Percentiles rank a stretch among this genome's conserved stretches.
Conservation (phyloP, 768 basidiomycete species). For the Tricholoma sp. region DNA sequence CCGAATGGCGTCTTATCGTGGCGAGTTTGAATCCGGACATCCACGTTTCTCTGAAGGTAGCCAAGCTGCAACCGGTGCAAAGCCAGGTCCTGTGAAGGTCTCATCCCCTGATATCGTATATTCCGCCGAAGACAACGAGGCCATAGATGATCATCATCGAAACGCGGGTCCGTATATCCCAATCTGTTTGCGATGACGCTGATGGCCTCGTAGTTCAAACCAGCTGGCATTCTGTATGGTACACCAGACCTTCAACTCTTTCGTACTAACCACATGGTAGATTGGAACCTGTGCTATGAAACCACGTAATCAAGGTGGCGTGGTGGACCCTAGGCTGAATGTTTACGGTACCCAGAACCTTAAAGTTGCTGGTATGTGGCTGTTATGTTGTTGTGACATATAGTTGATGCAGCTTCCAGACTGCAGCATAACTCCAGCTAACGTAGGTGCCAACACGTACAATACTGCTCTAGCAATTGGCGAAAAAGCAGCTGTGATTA, state of each 20-base stretch:
- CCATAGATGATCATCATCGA: constrained; percentile 36
- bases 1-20: constrained; percentile 43
- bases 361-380: constrained; percentile 48
- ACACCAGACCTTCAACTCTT: not conserved
- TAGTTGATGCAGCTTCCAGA: constrained; percentile 9
- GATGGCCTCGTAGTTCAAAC: constrained; percentile 27
- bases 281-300: constrained; percentile 70
- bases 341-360: constrained; percentile 56
- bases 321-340: constrained; percentile 56
- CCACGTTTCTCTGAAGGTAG: constrained; percentile 33
- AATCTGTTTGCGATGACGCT: not conserved
- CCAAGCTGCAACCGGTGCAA: constrained; percentile 19
- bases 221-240: constrained; percentile 41
- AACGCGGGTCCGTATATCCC: constrained; percentile 20
- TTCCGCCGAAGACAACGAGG: constrained; percentile 34
- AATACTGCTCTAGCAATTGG: constrained; percentile 43
- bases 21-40: constrained; percentile 30
- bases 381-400: not conserved
- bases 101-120: constrained; percentile 34
- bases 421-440: constrained; percentile 33
- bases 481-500: constrained; percentile 58
- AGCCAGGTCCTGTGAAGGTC: constrained; percentile 25
- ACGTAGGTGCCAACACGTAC: constrained; percentile 38
- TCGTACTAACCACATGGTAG: constrained; percentile 24
- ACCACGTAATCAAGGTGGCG: constrained; percentile 49